Evolutionary conservation across 1,139 yeast genomes (phyloP).

Genomic region (Saccharomycopsis hybrid): DNA sequence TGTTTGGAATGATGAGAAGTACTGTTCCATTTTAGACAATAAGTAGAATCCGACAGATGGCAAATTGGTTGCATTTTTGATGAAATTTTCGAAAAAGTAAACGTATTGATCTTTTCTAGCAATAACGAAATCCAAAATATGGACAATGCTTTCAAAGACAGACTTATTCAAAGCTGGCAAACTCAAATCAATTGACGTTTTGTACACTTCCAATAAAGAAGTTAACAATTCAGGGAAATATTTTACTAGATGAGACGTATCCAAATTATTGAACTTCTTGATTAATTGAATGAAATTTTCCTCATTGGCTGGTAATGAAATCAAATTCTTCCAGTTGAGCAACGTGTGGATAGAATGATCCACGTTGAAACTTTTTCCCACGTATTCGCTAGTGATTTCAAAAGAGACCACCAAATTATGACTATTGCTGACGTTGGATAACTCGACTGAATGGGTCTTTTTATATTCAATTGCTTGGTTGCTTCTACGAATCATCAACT

Average conservation of each 20-base stretch:
- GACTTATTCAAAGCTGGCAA: slow-evolving; percentile 27
- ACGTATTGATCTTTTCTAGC: slow-evolving; percentile 62
- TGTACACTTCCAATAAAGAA: slow-evolving; percentile 38
- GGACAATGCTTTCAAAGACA: slow-evolving; percentile 50
- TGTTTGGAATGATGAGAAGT: slow-evolving; percentile 43
- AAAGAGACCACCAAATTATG: slow-evolving; percentile 42
- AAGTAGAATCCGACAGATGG: slow-evolving; percentile 50
- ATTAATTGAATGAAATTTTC: slow-evolving; percentile 23
- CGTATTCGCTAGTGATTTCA: slow-evolving; percentile 57
- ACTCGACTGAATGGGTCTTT: slow-evolving; percentile 29
- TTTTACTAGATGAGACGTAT: slow-evolving; percentile 35
- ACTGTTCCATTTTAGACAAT: slow-evolving; percentile 39
- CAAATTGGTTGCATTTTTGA: slow-evolving; percentile 28
- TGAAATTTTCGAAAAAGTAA: slow-evolving; percentile 47
- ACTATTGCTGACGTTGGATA: slow-evolving; percentile 25
- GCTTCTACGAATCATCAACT: slow-evolving; percentile 28
- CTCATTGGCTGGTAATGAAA: slow-evolving; percentile 24
- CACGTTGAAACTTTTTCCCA: slow-evolving; percentile 62
- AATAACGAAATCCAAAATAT: slow-evolving; percentile 54
- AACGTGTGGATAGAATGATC: slow-evolving; percentile 54
- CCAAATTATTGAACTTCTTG: slow-evolving; percentile 20
- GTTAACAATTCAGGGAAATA: slow-evolving; percentile 47
- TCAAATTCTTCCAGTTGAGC: slow-evolving; percentile 46
- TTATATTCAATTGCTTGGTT: slow-evolving; percentile 33
- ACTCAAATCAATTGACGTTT: slow-evolving; percentile 24